Conservation (phyloP, 495 filamentous ascomycete genomes). For the Tuber melanosporum region DNA sequence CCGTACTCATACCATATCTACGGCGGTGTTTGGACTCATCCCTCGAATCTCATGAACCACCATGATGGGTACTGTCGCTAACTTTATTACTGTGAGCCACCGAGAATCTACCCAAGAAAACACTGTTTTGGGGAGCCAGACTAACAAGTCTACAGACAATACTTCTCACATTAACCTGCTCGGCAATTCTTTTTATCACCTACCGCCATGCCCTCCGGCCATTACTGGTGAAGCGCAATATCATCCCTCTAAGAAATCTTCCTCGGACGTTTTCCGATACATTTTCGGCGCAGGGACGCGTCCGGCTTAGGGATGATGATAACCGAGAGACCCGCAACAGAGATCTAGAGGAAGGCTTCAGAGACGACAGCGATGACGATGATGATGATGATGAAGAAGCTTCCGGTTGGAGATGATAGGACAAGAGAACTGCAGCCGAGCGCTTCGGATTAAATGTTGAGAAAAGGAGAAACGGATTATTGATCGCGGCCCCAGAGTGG, state of each 20-base stretch:
- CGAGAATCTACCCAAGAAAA: background rate
- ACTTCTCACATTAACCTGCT: constrained; percentile 36
- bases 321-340: constrained; percentile 6
- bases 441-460: background rate
- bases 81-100: constrained; percentile 30
- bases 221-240: constrained; percentile 36
- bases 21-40: background rate
- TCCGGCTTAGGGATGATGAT: constrained; percentile 25
- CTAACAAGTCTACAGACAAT: constrained; percentile 23
- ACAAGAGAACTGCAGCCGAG: constrained; percentile 13
- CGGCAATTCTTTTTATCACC: constrained; percentile 32
- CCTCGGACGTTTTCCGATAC: constrained; percentile 29
- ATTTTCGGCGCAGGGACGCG: constrained; percentile 23
- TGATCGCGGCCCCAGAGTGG: background rate
- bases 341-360: constrained; percentile 68
- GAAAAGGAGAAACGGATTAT: constrained; percentile 8
- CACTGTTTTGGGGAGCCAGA: background rate
- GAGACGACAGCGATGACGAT: constrained; percentile 69
- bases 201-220: constrained; percentile 38
- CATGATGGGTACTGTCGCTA: constrained; percentile 34
- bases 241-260: constrained; percentile 37
- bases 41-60: background rate
- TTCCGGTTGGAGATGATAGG: constrained; percentile 16
- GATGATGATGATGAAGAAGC: constrained; percentile 44
- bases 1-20: background rate